phyloP scores from a whole-genome alignment of 352 stramenopile genomes.

The Phytopythium sindhum region DNA sequence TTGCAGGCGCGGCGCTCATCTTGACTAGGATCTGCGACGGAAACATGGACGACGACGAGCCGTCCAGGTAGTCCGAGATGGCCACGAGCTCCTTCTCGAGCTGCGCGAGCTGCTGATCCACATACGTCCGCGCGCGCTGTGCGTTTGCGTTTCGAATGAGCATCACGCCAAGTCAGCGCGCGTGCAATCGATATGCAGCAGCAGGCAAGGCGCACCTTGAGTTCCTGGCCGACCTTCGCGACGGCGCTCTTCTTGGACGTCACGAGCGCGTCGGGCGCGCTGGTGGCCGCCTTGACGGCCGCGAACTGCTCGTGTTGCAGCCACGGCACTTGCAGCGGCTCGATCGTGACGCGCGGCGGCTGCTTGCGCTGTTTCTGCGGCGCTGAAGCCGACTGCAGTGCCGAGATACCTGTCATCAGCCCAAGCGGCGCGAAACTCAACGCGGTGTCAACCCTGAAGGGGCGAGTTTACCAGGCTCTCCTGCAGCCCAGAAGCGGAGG shows the following conservation, averaged over 20 bases:
- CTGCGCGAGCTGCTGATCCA: constrained; percentile 59
- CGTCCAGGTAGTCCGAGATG: constrained; percentile 59
- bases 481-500: neutral
- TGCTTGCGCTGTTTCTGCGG: constrained; percentile 15
- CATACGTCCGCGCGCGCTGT: constrained; percentile 43
- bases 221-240: constrained; percentile 54
- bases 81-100: constrained; percentile 56
- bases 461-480: neutral
- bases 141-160: neutral
- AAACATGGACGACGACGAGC: constrained; percentile 37
- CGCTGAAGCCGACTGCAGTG: neutral
- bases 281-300: constrained; percentile 50
- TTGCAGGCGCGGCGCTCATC: constrained; percentile 15
- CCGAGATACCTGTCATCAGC: neutral
- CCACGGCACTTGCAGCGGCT: constrained; percentile 51
- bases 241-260: constrained; percentile 50
- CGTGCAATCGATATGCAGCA: too few relatives aligned
- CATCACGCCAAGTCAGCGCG: neutral
- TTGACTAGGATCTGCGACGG: constrained; percentile 29
- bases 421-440: neutral
- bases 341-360: constrained; percentile 14
- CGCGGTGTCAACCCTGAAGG: neutral
- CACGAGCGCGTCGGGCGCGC: constrained; percentile 38
- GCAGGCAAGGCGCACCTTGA: constrained; percentile 37
- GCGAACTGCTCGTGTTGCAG: constrained; percentile 66